Evolutionary conservation across 768 basidiomycete genomes (phyloP).

Genomic region (Mycena floridula): DNA sequence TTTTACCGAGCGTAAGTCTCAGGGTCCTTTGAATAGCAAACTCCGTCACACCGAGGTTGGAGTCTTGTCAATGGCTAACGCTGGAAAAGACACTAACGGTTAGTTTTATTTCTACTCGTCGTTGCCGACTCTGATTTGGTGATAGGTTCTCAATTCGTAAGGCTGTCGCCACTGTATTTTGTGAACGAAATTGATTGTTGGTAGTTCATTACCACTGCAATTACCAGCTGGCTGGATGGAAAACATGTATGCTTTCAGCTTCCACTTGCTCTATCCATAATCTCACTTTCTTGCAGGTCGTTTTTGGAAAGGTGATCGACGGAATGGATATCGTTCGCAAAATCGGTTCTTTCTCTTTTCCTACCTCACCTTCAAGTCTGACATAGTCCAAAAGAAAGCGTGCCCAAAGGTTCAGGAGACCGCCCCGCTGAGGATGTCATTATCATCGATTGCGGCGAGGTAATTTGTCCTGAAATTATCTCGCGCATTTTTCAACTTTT

Average conservation of each 20-base stretch:
- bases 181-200: conserved; percentile 4
- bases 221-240: conserved; percentile 87
- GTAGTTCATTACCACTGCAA: conserved; percentile 89
- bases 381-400: conserved; percentile 49
- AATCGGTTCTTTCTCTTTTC: conserved; percentile 55
- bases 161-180: no score
- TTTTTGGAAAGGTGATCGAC: conserved; percentile 88
- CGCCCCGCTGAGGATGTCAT: conserved; percentile 71
- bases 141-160: conserved; percentile 86
- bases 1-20: conserved; percentile 4
- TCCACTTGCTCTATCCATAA: not conserved
- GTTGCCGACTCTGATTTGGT: not conserved
- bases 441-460: conserved; percentile 88
- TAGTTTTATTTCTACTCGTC: conserved; percentile 10
- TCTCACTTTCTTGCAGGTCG: conserved; percentile 47
- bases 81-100: conserved; percentile 92
- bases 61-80: conserved; percentile 91
- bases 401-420: conserved; percentile 64
- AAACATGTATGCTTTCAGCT: conserved; percentile 57
- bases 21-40: conserved; percentile 70
- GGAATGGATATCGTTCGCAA: conserved; percentile 81
- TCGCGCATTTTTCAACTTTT: conserved; percentile 8
- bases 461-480: conserved; percentile 22
- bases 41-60: conserved; percentile 90
- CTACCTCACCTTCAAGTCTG: not conserved